Percentiles rank a stretch among this genome's conserved stretches.
Evolutionary conservation across 495 filamentous ascomycete genomes (phyloP).

Genomic region (Daldinia concentrica): DNA sequence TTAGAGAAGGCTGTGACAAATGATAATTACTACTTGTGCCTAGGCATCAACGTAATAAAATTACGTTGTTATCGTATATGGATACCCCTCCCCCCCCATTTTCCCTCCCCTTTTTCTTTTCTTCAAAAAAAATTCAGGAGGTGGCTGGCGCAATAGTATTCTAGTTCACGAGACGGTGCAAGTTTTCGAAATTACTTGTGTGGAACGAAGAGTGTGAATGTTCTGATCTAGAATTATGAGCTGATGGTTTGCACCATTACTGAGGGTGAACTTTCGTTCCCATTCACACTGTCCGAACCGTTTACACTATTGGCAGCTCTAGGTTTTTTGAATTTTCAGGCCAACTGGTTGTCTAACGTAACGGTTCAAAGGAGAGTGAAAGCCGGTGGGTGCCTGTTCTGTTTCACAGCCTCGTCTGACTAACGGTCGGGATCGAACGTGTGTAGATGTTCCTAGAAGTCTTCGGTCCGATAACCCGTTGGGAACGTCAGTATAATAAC

Average conservation of each 20-base stretch:
- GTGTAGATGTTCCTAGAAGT: not conserved
- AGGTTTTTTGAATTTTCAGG: not conserved
- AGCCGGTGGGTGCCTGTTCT: not conserved
- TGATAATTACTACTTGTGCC: not conserved
- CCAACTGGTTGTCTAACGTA: not conserved
- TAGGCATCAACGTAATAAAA: not conserved
- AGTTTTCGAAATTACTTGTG: not conserved
- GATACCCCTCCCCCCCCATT: no score
- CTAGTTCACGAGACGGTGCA: no score
- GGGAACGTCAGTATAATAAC: not conserved
- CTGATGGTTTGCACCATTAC: not conserved
- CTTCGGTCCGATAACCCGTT: not conserved
- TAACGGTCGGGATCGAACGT: not conserved
- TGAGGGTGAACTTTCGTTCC: not conserved
- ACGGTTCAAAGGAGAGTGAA: not conserved
- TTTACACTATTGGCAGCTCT: not conserved
- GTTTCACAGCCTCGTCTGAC: not conserved
- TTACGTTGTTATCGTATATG: not conserved
- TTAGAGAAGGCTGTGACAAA: not conserved
- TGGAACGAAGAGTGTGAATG: not conserved
- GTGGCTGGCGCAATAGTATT: no score
- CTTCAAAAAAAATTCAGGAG: not conserved
- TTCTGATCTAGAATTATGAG: not conserved
- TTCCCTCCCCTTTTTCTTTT: no score
- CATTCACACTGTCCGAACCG: not conserved